Percentiles rank a stretch among this genome's conserved stretches.
phyloP scores from a whole-genome alignment of 352 stramenopile species.

The Blastocystis sp. region DNA sequence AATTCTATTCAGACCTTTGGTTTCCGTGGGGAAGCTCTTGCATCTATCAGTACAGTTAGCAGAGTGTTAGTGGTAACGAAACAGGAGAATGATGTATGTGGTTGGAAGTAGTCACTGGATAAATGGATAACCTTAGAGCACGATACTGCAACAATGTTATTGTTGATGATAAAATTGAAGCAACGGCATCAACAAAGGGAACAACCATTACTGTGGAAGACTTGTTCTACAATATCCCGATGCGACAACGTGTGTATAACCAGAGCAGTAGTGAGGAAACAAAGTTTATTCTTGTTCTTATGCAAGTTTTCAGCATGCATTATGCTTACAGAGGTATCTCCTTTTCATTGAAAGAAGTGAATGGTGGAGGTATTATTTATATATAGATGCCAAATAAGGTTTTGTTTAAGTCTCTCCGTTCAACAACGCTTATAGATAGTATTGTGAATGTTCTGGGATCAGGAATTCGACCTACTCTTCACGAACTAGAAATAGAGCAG shows the following conservation, averaged over 20 bases:
- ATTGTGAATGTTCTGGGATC: slow-evolving; percentile 29
- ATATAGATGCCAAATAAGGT: slow-evolving; percentile 2
- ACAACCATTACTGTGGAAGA: slow-evolving; percentile 86
- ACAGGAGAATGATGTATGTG: slow-evolving; percentile 77
- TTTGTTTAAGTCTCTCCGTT: slow-evolving; percentile 3
- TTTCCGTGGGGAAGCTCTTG: slow-evolving; percentile 96
- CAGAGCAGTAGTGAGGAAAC: slow-evolving; percentile 38
- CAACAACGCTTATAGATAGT: slow-evolving; percentile 4
- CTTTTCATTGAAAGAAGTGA: slow-evolving; percentile 77
- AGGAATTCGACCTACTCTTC: neutral
- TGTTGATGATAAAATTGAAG: slow-evolving; percentile 74
- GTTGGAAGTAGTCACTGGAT: slow-evolving; percentile 65
- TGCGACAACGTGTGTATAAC: slow-evolving; percentile 76
- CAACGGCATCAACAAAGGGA: slow-evolving; percentile 72
- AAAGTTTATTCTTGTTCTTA: slow-evolving; percentile 1
- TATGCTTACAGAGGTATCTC: slow-evolving; percentile 81
- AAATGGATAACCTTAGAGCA: slow-evolving; percentile 74
- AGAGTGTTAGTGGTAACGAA: slow-evolving; percentile 85
- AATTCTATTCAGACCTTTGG: slow-evolving; percentile 89
- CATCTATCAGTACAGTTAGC: slow-evolving; percentile 90
- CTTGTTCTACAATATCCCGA: slow-evolving; percentile 96
- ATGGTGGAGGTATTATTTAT: neutral
- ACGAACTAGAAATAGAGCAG: neutral
- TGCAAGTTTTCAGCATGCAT: slow-evolving; percentile 54
- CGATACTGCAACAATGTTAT: slow-evolving; percentile 85